These are phyloP conservation scores for Pseudophaeomoniella oleicola DNA, from an alignment of 2,329 filamentous ascomycete genomes.

Conservation along the genomic window DNA sequence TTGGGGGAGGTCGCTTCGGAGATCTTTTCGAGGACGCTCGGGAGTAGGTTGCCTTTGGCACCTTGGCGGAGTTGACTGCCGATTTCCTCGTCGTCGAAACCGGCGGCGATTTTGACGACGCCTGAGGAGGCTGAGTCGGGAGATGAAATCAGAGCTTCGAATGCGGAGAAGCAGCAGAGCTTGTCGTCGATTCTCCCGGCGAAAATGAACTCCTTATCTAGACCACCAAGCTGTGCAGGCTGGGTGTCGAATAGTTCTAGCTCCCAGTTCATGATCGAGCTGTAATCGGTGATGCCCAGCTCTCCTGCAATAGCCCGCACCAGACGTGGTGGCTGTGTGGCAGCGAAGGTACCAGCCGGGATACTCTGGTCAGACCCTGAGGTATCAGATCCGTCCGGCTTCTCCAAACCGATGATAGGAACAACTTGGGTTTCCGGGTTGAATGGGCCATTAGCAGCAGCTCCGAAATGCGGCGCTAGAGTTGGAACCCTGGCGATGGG, in stretches of 20 bases:
- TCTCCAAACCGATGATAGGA: conserved; percentile 81
- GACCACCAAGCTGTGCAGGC: conserved; percentile 65
- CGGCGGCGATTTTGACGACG: conserved; percentile 78
- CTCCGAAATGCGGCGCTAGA: conserved; percentile 84
- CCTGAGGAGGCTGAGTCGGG: conserved; percentile 34
- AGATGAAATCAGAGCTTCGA: conserved; percentile 66
- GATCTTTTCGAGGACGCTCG: conserved; percentile 64
- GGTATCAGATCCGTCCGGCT: conserved; percentile 38
- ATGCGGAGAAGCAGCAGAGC: conserved; percentile 84
- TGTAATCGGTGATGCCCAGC: conserved; percentile 58
- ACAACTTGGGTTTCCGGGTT: conserved; percentile 91
- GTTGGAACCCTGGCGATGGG: conserved; percentile 87
- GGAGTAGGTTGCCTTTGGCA: conserved; percentile 77
- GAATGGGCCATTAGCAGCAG: conserved; percentile 48
- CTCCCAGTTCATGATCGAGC: conserved; percentile 85
- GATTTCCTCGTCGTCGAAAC: conserved; percentile 96
- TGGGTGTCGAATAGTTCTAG: conserved; percentile 88
- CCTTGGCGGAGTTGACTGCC: conserved; percentile 83
- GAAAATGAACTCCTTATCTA: conserved; percentile 90
- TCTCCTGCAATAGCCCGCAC: conserved; percentile 69
- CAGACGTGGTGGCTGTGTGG: conserved; percentile 71
- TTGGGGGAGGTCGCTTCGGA: conserved; percentile 41
- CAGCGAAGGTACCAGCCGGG: conserved; percentile 52
- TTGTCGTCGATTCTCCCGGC: conserved; percentile 95
- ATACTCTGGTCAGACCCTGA: conserved; percentile 10